These are phyloP conservation scores for Tulasnella sp. DNA, from an alignment of 768 basidiomycete species.

Conservation along the genomic window DNA sequence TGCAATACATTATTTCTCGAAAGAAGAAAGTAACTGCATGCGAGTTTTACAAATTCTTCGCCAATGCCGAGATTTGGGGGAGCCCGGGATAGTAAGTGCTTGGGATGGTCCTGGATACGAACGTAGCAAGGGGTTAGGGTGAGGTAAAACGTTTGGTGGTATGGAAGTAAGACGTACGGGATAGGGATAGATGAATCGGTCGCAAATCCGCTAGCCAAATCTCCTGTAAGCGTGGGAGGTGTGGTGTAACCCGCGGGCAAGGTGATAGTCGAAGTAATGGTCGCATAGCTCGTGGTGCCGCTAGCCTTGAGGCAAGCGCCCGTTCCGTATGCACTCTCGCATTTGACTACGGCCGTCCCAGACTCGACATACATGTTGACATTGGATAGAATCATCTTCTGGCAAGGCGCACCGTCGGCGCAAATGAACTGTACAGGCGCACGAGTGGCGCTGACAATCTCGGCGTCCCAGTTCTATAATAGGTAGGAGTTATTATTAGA, in stretches of 20 bases:
- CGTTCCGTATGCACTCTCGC: slow-evolving; percentile 26
- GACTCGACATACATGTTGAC: slow-evolving; percentile 27
- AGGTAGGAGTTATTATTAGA: not conserved
- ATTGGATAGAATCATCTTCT: slow-evolving; percentile 23
- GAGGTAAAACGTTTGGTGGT: too few relatives aligned
- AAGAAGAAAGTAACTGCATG: too few relatives aligned
- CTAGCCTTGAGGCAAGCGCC: slow-evolving; percentile 24
- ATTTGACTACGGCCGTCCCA: slow-evolving; percentile 24
- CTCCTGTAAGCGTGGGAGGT: slow-evolving; percentile 23
- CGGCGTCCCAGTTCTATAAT: not conserved
- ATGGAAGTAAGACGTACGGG: slow-evolving; percentile 8
- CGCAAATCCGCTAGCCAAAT: slow-evolving; percentile 10
- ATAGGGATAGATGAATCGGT: slow-evolving; percentile 13
- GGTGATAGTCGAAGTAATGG: slow-evolving; percentile 18
- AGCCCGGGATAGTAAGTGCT: slow-evolving; percentile 12
- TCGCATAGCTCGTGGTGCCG: slow-evolving; percentile 22
- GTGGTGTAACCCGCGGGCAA: slow-evolving; percentile 25
- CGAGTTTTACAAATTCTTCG: not conserved
- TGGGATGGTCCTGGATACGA: slow-evolving; percentile 6
- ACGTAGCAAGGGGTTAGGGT: not conserved
- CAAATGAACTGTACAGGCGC: slow-evolving; percentile 5
- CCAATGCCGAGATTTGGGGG: not conserved
- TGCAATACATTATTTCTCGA: too few relatives aligned
- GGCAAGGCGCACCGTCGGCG: slow-evolving; percentile 8
- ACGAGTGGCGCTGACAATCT: not conserved